Percentiles rank a stretch among this genome's conserved stretches.
phyloP scores from a whole-genome alignment of 371 early-diverging fungal species.

The Neoconidiobolus thromboides region DNA sequence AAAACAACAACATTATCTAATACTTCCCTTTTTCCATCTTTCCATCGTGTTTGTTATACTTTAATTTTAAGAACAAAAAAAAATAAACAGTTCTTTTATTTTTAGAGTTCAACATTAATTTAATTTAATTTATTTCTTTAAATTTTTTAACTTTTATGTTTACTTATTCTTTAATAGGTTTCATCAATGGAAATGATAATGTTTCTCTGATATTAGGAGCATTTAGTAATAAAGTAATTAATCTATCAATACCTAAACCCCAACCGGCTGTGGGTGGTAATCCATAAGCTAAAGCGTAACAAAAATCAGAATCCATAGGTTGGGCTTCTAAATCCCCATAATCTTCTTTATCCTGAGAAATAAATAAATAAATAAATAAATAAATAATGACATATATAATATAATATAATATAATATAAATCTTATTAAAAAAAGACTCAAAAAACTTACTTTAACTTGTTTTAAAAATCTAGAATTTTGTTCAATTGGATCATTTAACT shows the following conservation, averaged over 20 bases:
- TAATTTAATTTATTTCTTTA: too few species aligned
- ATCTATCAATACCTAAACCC: slow-evolving; percentile 95
- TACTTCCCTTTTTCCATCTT: too few species aligned
- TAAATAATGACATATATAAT: too few species aligned
- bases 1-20: too few species aligned
- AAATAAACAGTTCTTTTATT: too few species aligned
- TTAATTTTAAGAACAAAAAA: too few species aligned
- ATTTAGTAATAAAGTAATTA: slow-evolving; percentile 72
- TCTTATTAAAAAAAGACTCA: too few species aligned
- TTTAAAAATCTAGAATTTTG: slow-evolving; percentile 71
- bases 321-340: slow-evolving; percentile 18
- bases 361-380: too few species aligned
- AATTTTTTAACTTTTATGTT: too few species aligned
- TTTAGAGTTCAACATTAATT: too few species aligned
- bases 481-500: slow-evolving; percentile 95
- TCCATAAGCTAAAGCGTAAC: slow-evolving; percentile 82
- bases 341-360: slow-evolving; percentile 4
- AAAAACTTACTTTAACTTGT: slow-evolving; percentile 11
- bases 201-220: slow-evolving; percentile 40
- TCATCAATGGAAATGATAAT: slow-evolving; percentile 8
- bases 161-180: not conserved
- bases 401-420: too few species aligned
- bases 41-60: too few species aligned
- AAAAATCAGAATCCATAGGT: slow-evolving; percentile 63
- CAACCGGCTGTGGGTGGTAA: slow-evolving; percentile 96